Evolutionary conservation across 768 basidiomycete species (phyloP), one percentile per base, ranked within the genome.

Genomic region (Suillus americanus): DNA sequence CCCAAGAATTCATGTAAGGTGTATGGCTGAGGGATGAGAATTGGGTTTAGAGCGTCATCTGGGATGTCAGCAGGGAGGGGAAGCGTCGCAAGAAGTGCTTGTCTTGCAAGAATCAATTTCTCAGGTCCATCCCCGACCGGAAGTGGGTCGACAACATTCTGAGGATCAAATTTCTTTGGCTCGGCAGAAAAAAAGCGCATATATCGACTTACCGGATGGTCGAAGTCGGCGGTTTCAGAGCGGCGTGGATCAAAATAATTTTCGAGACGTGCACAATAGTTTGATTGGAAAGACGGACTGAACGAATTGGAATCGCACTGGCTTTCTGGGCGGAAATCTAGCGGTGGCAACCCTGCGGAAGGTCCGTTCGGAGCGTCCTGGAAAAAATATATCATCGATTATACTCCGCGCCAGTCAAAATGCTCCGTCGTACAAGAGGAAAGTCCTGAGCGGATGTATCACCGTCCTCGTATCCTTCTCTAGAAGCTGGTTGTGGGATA

Each of bases 1-100:
- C 79, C 80, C 5, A 92, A 77, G 67, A 92, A 91, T 64, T 92
- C 91, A 53, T 90, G 86, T 14, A 93, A 72, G 18, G 86, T 88
- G 66, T 86, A 81, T 9, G 87, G 80, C 9, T 85, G 65, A 8
- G 89, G 90, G 35, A 93, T 84, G 57, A 86, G 66, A 62, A 93
- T 87, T 0, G 91, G 91, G 60, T 83, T 86, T 54, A 93, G 79
- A 2, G 83, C 83, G 60, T 89, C 88, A 43, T 86, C 84, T 0
- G 90, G 90, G 45, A 86, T 82, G 60, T 83, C 83, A 2, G 77
- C 71, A 7, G 91, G 91, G 6, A 92, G 75, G 10, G 89, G 89
- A 46, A 93, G 83, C 3, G 77, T 68, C 1, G 85, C 84, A 6
- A 93, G 77, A 16, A 86, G 74, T 6, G 82, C 76, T 66, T 87